These are phyloP conservation scores for Sporothrix brasiliensis DNA, from an alignment of 2,329 filamentous ascomycete genomes.

Conservation along the genomic window DNA sequence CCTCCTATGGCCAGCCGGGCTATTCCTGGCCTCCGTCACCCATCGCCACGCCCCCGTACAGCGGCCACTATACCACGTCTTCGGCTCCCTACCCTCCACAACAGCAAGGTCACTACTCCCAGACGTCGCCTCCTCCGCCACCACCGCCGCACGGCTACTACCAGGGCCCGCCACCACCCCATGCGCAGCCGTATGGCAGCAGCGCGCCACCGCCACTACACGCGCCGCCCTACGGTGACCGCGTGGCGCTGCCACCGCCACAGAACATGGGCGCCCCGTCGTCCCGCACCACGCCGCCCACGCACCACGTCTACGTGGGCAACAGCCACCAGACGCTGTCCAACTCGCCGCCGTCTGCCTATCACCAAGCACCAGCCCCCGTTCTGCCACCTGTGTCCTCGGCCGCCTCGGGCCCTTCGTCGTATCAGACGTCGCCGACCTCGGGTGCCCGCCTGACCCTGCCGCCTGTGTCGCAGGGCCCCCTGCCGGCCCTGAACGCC, in stretches of 20 bases:
- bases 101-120: constrained; percentile 36
- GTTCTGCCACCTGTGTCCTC: constrained; percentile 33
- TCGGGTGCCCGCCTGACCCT: constrained; percentile 26
- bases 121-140: constrained; percentile 36
- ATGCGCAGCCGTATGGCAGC: background rate
- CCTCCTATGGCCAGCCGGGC: constrained; percentile 48
- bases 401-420: background rate
- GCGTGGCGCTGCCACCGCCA: constrained; percentile 33
- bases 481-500: constrained; percentile 26
- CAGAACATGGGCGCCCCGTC: constrained; percentile 23
- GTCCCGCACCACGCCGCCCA: constrained; percentile 24
- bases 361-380: constrained; percentile 31
- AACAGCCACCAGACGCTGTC: constrained; percentile 25
- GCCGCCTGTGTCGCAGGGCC: constrained; percentile 31
- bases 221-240: constrained; percentile 29
- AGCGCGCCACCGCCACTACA: constrained; percentile 34
- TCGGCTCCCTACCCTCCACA: constrained; percentile 40
- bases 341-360: constrained; percentile 32
- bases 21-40: constrained; percentile 62
- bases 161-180: constrained; percentile 21
- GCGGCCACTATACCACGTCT: constrained; percentile 50
- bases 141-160: constrained; percentile 41
- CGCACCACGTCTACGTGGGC: constrained; percentile 7
- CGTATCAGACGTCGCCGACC: constrained; percentile 31
- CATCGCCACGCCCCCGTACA: constrained; percentile 57